Base-by-base conservation (phyloP, 495 filamentous ascomycete genomes). In the Daldinia childiae region DNA sequence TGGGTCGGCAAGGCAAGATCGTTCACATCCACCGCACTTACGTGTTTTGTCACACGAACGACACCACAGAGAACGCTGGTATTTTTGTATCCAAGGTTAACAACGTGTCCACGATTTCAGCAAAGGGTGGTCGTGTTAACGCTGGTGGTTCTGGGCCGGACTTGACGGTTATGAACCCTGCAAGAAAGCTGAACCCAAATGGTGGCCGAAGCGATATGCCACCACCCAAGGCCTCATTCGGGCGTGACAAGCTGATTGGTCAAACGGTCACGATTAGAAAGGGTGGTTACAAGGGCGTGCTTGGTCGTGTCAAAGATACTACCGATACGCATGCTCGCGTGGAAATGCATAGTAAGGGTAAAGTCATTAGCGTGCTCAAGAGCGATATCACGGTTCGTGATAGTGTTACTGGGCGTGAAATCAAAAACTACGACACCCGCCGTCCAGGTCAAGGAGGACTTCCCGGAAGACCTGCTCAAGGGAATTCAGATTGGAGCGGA, bases 261-360 rank as follows among this genome's bases (percentile, higher is more conserved):
- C 93, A 98, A 81, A 98, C 94, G 1, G 93, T 98, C 38, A 91
- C 87, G 30, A 89, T 98, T 66, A 83, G 89, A 52, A 91, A 88
- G 73, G 96, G 96, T 9, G 88, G 89, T 1, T 92, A 93, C 80
- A 99, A 99, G 81, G 95, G 95, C 57, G 83, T 97, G 14, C 85
- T 99, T 54, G 96, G 96, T 69, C 97, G 97, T 62, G 92, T 99
- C 71, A 97, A 96, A 74, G 93, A 98, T 76, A 89, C 96, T 0
- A 94, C 91, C 0, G 93, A 96, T 64, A 86, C 85, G 0, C 88
- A 91, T 68, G 95, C 92, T 30, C 90, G 93, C 21, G 91, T 99
- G 38, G 96, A 98, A 79, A 83, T 99, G 27, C 94, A 98, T 79
- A 92, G 93, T 24, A 95, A 94, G 80, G 90, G 88, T 80, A 98